Evolutionary conservation across 176 grass and related monocot species (phyloP).

Genomic region (Themeda triandra): DNA sequence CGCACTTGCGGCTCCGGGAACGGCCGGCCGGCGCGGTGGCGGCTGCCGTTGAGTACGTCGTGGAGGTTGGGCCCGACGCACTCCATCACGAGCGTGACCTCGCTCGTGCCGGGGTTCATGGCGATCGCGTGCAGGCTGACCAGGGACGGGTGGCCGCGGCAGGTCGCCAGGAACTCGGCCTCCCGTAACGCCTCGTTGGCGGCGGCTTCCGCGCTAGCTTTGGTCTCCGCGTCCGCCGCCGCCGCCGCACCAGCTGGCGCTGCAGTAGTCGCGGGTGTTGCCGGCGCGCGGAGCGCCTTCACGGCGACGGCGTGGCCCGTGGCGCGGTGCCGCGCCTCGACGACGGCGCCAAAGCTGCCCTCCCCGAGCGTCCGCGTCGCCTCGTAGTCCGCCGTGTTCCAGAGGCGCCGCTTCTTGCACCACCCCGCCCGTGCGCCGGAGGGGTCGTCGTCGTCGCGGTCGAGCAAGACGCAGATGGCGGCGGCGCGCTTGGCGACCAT

Average conservation of each 20-base stretch:
- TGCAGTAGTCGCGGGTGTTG: too few relatives aligned
- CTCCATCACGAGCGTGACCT: constrained; percentile 42
- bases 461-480: background rate
- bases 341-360: constrained; percentile 7
- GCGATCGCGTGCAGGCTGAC: constrained; percentile 30
- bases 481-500: background rate
- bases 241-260: background rate
- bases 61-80: constrained; percentile 28
- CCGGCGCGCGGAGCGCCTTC: background rate
- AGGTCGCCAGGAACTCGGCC: constrained; percentile 5
- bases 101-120: background rate
- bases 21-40: background rate
- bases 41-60: background rate
- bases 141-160: constrained; percentile 24
- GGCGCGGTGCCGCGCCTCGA: background rate
- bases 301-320: constrained; percentile 27
- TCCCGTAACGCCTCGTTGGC: background rate
- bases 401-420: background rate
- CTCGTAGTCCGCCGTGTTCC: constrained; percentile 9
- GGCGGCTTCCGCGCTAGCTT: background rate
- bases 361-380: background rate
- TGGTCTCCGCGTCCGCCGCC: background rate
- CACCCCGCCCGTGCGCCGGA: background rate
- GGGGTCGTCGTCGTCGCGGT: background rate
- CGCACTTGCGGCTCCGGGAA: constrained; percentile 24